Evolutionary conservation across 257 asterid genomes (phyloP).

Genomic region (Solanum etuberosum): DNA sequence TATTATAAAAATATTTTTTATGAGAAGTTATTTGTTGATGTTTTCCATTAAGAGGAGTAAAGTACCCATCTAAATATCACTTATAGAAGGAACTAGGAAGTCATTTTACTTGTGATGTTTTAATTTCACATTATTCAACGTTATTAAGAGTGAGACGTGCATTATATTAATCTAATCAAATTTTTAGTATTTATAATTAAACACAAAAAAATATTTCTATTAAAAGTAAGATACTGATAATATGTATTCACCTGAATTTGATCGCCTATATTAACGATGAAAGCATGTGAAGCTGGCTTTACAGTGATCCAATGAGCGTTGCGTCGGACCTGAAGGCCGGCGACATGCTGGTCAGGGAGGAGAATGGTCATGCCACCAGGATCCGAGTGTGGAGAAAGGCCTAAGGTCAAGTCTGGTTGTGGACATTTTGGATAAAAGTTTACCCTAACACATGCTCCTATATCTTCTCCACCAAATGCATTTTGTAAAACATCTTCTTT

Average conservation of each 20-base stretch:
- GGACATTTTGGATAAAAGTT: slow-evolving; percentile 87
- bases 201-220: too few relatives aligned
- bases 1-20: background rate
- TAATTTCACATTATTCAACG: too few relatives aligned
- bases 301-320: slow-evolving; percentile 54
- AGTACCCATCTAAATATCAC: background rate
- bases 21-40: background rate
- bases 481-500: slow-evolving; percentile 34
- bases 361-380: slow-evolving; percentile 86
- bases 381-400: slow-evolving; percentile 78
- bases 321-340: slow-evolving; percentile 76
- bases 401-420: slow-evolving; percentile 65
- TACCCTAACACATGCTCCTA: slow-evolving; percentile 81
- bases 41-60: background rate
- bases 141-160: background rate
- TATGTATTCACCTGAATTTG: slow-evolving; percentile 55
- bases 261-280: slow-evolving; percentile 77
- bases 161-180: background rate
- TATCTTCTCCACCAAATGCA: slow-evolving; percentile 63
- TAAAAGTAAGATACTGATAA: too few relatives aligned
- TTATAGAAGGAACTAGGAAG: background rate
- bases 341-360: slow-evolving; percentile 52
- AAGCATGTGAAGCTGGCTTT: slow-evolving; percentile 67
- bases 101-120: background rate
- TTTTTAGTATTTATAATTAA: too few relatives aligned